phyloP scores from a whole-genome alignment of 257 asterid genomes.

The Ilex aquifolium region DNA sequence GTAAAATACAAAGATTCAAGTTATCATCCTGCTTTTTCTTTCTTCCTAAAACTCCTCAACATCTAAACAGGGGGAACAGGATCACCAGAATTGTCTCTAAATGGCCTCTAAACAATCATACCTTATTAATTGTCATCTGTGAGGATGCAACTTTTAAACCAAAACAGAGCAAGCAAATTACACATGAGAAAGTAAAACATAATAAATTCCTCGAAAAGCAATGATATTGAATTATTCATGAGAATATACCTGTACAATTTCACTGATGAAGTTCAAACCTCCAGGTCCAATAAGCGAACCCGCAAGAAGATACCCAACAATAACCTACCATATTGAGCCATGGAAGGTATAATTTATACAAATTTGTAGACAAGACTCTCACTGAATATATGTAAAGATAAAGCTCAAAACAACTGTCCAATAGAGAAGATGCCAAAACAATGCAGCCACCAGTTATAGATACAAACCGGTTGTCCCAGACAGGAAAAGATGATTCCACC shows the following conservation, averaged over 20 bases:
- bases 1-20: slow-evolving; percentile 6
- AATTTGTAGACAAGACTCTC: slow-evolving; percentile 5
- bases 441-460: slow-evolving; percentile 20
- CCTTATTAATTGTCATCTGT: neutral
- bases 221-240: neutral
- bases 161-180: too few species aligned
- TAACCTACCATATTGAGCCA: slow-evolving; percentile 45
- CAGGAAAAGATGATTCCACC: slow-evolving; percentile 96
- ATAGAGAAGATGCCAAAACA: slow-evolving; percentile 14
- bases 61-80: slow-evolving; percentile 6
- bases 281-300: slow-evolving; percentile 98
- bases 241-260: slow-evolving; percentile 83
- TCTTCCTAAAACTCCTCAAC: neutral
- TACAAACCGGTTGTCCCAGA: slow-evolving; percentile 94
- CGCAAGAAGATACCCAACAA: slow-evolving; percentile 94
- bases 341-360: slow-evolving; percentile 8
- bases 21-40: slow-evolving; percentile 9
- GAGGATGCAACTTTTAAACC: neutral
- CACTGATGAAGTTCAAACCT: slow-evolving; percentile 81
- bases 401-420: slow-evolving; percentile 8
- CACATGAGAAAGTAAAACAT: too few species aligned
- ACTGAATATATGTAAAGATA: slow-evolving; percentile 15
- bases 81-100: neutral
- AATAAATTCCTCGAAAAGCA: neutral
- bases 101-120: neutral